These are phyloP conservation scores for Lepraria neglecta DNA, from an alignment of 495 filamentous ascomycete species.

Conservation along the genomic window DNA sequence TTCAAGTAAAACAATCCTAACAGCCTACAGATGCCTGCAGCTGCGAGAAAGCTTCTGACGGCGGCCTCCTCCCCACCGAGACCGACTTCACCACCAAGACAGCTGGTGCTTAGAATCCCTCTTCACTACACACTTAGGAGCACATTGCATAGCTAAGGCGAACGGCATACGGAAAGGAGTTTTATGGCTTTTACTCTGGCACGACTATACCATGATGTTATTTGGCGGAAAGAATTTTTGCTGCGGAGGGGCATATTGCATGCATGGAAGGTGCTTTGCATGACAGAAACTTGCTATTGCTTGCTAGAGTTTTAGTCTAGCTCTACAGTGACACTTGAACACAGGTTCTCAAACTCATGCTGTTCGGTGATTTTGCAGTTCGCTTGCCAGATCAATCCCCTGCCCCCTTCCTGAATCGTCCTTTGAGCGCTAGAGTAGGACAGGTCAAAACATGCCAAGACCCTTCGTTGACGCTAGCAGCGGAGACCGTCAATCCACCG, in stretches of 20 bases:
- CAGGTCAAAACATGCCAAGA: not conserved
- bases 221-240: not conserved
- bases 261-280: not conserved
- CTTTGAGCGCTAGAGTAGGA: no score
- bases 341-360: not conserved
- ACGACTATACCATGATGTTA: not conserved
- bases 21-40: slow-evolving; percentile 61
- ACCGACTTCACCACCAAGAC: slow-evolving; percentile 71
- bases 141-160: slow-evolving; percentile 13
- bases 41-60: slow-evolving; percentile 65
- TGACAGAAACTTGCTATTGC: not conserved
- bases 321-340: not conserved
- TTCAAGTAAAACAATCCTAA: not conserved
- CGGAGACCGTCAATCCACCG: slow-evolving; percentile 5
- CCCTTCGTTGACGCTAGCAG: slow-evolving; percentile 5
- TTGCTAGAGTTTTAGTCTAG: not conserved
- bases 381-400: no score
- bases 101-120: slow-evolving; percentile 13
- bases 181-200: not conserved
- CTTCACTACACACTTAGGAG: not conserved
- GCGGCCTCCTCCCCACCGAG: slow-evolving; percentile 54
- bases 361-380: no score
- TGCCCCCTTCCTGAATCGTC: no score
- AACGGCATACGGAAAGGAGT: not conserved
- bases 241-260: not conserved